Evolutionary conservation across 257 asterid genomes (phyloP).

Genomic region (Salvia miltiorrhiza): DNA sequence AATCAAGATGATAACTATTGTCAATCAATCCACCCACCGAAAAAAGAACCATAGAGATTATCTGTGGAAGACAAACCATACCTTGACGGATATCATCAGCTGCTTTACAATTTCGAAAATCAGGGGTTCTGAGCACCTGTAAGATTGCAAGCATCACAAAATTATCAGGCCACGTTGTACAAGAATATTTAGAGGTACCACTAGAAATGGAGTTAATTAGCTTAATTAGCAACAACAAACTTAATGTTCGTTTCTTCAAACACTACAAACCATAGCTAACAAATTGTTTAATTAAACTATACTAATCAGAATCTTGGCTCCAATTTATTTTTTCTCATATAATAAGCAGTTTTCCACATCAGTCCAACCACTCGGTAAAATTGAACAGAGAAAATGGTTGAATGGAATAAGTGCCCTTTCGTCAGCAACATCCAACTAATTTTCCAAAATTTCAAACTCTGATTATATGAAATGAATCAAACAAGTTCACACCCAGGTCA

Average conservation of each 20-base stretch:
- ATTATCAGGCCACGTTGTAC: background rate
- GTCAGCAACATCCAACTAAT: background rate
- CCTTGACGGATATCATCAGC: slow-evolving; percentile 76
- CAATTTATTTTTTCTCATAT: background rate
- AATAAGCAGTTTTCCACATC: background rate
- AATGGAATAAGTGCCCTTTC: background rate
- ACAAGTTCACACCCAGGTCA: background rate
- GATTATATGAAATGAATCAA: background rate
- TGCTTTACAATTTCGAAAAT: slow-evolving; percentile 76
- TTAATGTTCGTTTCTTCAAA: background rate
- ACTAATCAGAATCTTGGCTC: background rate
- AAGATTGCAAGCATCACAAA: slow-evolving; percentile 22
- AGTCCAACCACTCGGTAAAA: background rate
- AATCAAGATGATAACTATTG: background rate
- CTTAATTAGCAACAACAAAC: background rate
- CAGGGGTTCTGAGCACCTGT: slow-evolving; percentile 86
- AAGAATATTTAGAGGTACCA: background rate
- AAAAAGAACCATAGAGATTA: background rate
- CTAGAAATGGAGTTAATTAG: background rate
- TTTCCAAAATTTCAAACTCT: background rate
- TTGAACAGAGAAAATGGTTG: background rate
- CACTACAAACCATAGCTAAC: background rate
- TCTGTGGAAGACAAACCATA: slow-evolving; percentile 13
- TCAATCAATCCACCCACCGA: background rate
- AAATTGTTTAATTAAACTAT: background rate